Evolutionary conservation across 805 yeast genomes (phyloP).

Genomic region (Cyberlindnera maclurae): DNA sequence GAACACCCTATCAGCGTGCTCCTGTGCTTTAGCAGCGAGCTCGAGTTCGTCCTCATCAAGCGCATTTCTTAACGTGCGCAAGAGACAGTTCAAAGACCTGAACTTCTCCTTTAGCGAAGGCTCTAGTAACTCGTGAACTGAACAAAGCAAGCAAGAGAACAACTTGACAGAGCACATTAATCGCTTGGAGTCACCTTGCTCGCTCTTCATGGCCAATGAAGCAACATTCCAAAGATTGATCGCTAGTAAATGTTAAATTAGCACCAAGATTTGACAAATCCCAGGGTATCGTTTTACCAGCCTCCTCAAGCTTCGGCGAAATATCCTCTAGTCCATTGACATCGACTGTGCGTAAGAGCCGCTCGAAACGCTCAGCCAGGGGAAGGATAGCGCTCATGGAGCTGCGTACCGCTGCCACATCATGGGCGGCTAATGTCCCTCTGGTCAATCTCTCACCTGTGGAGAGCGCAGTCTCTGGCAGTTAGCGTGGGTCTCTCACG

Average conservation of each 20-base stretch:
- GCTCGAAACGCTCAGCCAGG: slow-evolving; percentile 26
- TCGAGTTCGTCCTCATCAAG: slow-evolving; percentile 21
- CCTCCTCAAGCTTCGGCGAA: slow-evolving; percentile 21
- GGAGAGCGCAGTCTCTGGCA: slow-evolving; percentile 13
- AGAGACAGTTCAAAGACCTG: slow-evolving; percentile 27
- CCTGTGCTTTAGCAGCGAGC: slow-evolving; percentile 22
- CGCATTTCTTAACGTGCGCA: slow-evolving; percentile 23
- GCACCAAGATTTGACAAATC: neutral
- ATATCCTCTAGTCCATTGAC: slow-evolving; percentile 16
- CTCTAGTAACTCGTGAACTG: slow-evolving; percentile 25
- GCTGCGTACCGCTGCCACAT: slow-evolving; percentile 12
- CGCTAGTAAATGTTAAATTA: slow-evolving; percentile 7
- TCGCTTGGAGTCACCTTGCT: slow-evolving; percentile 1
- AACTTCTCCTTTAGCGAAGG: slow-evolving; percentile 22
- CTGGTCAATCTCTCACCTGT: slow-evolving; percentile 8
- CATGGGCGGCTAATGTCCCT: slow-evolving; percentile 8
- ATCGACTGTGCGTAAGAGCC: slow-evolving; percentile 22
- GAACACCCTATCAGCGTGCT: slow-evolving; percentile 24
- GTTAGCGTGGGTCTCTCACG: neutral
- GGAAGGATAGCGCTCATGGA: slow-evolving; percentile 24
- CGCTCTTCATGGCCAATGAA: slow-evolving; percentile 22
- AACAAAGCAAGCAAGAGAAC: slow-evolving; percentile 27
- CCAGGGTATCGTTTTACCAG: slow-evolving; percentile 6
- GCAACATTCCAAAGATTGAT: slow-evolving; percentile 33
- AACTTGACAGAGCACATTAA: slow-evolving; percentile 18